These are phyloP conservation scores for Eimeria necatrix DNA, from an alignment of 169 alveolate genomes.

Conservation along the genomic window DNA sequence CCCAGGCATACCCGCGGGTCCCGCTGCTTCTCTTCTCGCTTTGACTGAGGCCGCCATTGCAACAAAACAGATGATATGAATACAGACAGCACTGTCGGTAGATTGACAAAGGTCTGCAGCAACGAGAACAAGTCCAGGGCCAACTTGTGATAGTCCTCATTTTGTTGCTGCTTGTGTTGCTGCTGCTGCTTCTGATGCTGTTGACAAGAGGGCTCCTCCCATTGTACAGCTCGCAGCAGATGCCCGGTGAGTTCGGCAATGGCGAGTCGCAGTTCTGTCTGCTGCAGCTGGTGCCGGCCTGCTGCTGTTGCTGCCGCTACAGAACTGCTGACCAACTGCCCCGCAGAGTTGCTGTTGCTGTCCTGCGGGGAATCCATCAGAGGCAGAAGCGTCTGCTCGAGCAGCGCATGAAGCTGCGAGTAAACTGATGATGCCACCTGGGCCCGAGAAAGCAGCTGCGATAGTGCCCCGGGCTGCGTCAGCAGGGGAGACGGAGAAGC, in stretches of 20 bases:
- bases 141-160: not conserved
- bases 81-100: not conserved
- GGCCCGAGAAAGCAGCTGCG: slow-evolving; percentile 44
- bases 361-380: not conserved
- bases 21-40: not conserved
- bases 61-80: not conserved
- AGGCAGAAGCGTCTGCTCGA: slow-evolving; percentile 52
- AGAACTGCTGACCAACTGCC: not conserved
- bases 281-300: slow-evolving; percentile 2
- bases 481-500: not conserved
- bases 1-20: not conserved
- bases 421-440: slow-evolving; percentile 35
- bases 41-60: not conserved
- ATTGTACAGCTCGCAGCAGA: slow-evolving; percentile 41
- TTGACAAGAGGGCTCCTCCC: slow-evolving; percentile 13
- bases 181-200: slow-evolving; percentile 41
- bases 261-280: slow-evolving; percentile 6
- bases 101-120: not conserved
- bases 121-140: not conserved
- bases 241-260: not conserved
- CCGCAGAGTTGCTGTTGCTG: slow-evolving; percentile 2
- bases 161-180: slow-evolving; percentile 38
- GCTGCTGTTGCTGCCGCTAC: slow-evolving; percentile 44
- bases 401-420: slow-evolving; percentile 57
- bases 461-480: slow-evolving; percentile 23